Conservation (phyloP, 169 alveolate genomes). For the Plasmodium fragile region DNA sequence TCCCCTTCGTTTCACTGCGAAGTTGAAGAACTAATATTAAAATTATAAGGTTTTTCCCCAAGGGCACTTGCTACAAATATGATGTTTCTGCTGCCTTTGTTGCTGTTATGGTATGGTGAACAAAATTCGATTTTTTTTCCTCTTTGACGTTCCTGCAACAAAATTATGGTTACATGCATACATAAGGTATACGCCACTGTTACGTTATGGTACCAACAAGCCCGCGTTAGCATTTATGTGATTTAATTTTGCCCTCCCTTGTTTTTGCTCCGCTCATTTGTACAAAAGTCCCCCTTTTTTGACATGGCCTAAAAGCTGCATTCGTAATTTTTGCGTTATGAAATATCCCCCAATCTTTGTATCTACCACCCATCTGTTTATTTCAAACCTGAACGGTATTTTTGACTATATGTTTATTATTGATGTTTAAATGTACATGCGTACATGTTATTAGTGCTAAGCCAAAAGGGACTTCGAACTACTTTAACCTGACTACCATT, state of each 20-base stretch:
- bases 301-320: neutral
- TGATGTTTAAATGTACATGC: neutral
- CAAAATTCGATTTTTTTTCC: neutral
- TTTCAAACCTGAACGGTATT: neutral
- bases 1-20: neutral
- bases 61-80: neutral
- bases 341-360: neutral
- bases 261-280: neutral
- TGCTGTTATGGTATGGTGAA: neutral
- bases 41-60: neutral
- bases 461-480: neutral
- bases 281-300: neutral
- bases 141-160: neutral
- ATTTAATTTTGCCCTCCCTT: neutral
- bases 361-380: neutral
- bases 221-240: neutral
- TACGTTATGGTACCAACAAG: neutral
- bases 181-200: neutral
- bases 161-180: neutral
- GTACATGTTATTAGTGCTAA: neutral
- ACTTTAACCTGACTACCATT: neutral
- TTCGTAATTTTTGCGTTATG: neutral
- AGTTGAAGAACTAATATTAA: neutral
- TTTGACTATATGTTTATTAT: neutral
- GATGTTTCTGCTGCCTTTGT: neutral